Conservation (phyloP, 2,329 filamentous ascomycete species). For the Penicillium hesseltinei region DNA sequence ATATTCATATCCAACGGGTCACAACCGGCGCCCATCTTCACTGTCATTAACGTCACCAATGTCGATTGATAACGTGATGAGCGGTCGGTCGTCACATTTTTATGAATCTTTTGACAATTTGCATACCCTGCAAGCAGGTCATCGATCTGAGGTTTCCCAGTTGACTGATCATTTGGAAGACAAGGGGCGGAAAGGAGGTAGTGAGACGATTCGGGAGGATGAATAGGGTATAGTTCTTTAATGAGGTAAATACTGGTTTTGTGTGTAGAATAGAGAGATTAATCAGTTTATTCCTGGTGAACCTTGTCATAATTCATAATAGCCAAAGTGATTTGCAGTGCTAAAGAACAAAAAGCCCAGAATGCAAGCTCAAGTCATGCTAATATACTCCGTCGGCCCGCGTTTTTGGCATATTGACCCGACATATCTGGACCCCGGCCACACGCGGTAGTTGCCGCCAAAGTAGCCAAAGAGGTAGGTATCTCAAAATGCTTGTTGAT, state of each 20-base stretch:
- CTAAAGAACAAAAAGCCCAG: background rate
- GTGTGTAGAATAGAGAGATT: background rate
- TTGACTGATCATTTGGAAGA: background rate
- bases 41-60: background rate
- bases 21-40: background rate
- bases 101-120: background rate
- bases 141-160: background rate
- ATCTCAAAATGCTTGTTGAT: conserved; percentile 24
- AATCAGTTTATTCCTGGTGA: too few species aligned
- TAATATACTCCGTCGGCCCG: background rate
- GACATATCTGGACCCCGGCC: background rate
- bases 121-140: background rate
- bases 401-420: background rate
- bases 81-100: background rate
- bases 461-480: conserved; percentile 10
- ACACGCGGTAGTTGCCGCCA: background rate
- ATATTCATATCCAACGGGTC: background rate
- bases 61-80: conserved; percentile 4
- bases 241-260: background rate
- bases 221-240: background rate
- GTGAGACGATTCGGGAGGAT: conserved; percentile 1
- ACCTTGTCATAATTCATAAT: background rate
- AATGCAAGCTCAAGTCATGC: background rate
- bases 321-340: background rate
- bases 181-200: background rate